Evolutionary conservation across 805 yeast species (phyloP).

Genomic region (Candida caryicola): DNA sequence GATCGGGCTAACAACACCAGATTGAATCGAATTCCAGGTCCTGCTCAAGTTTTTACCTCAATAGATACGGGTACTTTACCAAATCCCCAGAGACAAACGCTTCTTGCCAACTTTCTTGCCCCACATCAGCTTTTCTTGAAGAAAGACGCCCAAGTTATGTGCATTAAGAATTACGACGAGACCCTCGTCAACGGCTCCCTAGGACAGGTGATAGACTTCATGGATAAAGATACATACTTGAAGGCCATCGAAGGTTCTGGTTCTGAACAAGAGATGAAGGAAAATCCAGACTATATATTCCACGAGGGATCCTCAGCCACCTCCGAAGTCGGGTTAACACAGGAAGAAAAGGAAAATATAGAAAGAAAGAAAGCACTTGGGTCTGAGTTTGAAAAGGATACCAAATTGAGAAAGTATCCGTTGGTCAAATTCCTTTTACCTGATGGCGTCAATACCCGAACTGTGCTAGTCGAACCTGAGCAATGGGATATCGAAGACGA

Average conservation of each 20-base stretch:
- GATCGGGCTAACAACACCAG: constrained; percentile 58
- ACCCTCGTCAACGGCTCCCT: constrained; percentile 74
- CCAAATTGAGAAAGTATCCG: constrained; percentile 56
- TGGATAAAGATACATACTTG: constrained; percentile 41
- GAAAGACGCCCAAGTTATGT: constrained; percentile 79
- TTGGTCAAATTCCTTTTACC: constrained; percentile 72
- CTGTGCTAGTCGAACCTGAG: constrained; percentile 79
- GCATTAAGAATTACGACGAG: constrained; percentile 71
- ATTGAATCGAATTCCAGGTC: constrained; percentile 46
- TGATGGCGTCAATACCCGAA: constrained; percentile 64
- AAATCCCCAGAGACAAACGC: constrained; percentile 37
- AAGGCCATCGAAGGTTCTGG: constrained; percentile 10
- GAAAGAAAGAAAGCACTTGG: constrained; percentile 48
- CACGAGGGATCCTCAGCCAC: background rate
- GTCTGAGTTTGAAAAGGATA: constrained; percentile 40
- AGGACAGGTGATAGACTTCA: constrained; percentile 63
- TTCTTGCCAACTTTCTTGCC: constrained; percentile 60
- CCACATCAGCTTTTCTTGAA: constrained; percentile 57
- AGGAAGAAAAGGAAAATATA: constrained; percentile 22
- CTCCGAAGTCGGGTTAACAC: background rate
- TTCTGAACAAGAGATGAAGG: constrained; percentile 2
- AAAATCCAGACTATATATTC: constrained; percentile 17
- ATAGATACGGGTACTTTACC: constrained; percentile 55
- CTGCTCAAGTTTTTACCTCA: constrained; percentile 43
- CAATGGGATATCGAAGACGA: constrained; percentile 79